Conservation (phyloP, 495 filamentous ascomycete species). For the Xylaria nigripes region DNA sequence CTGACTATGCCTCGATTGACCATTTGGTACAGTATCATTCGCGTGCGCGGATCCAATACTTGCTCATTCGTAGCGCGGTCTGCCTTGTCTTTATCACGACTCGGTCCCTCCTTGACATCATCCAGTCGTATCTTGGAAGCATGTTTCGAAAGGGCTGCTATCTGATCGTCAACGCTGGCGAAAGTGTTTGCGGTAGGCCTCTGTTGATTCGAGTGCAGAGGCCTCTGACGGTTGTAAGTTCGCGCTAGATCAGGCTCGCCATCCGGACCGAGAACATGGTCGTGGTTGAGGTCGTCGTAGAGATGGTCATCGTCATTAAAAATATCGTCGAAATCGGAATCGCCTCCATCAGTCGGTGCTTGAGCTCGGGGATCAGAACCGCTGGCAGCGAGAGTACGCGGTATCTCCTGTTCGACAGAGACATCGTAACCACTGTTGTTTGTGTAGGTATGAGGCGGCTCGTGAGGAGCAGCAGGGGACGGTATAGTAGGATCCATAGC, state of each 20-base stretch:
- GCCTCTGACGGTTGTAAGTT: constrained; percentile 81
- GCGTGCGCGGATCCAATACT: constrained; percentile 85
- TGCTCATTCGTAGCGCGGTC: constrained; percentile 91
- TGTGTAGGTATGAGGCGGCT: constrained; percentile 22
- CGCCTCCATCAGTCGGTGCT: constrained; percentile 8
- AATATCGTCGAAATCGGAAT: constrained; percentile 42
- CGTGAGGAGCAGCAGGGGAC: constrained; percentile 35
- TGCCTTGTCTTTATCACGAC: constrained; percentile 65
- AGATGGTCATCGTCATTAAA: constrained; percentile 55
- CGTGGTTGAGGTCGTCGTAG: constrained; percentile 48
- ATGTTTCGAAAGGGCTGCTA: constrained; percentile 72
- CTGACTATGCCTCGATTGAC: constrained; percentile 83
- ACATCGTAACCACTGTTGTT: constrained; percentile 24
- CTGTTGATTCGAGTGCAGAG: constrained; percentile 66
- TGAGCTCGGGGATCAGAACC: constrained; percentile 7
- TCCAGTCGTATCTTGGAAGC: constrained; percentile 84
- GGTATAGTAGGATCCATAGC: constrained; percentile 22
- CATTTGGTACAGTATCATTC: constrained; percentile 91
- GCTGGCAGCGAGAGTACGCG: constrained; percentile 14
- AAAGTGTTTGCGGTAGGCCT: constrained; percentile 74
- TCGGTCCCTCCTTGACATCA: constrained; percentile 47
- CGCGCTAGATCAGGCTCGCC: constrained; percentile 71
- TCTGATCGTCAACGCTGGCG: constrained; percentile 76
- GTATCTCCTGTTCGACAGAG: constrained; percentile 15
- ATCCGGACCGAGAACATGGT: constrained; percentile 50